Evolutionary conservation across 805 yeast species (phyloP), one percentile per base, ranked within the genome.

Genomic region (Wickerhamiella alocasiicola): DNA sequence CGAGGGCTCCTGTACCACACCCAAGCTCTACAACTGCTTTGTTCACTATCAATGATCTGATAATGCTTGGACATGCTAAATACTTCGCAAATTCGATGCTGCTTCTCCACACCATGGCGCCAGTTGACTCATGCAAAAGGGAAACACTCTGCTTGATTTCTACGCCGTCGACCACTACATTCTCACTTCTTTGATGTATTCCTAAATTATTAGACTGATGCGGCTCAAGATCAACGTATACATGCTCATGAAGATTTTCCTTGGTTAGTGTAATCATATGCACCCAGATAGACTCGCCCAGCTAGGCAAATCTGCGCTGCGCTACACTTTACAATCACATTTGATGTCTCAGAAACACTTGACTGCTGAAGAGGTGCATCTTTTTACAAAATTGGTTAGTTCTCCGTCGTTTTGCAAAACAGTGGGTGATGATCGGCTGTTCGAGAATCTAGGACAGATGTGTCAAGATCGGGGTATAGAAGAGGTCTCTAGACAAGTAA

Each of bases 1-100:
- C 54, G 27, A 52, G 34, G 1, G 48, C 52, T 1, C 53, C 54
- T 1, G 54, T 49, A 0, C 55, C 55, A 17, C 49, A 34, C 2
- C 55, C 55, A 3, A 52, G 45, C 42, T 52, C 55, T 2, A 52
- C 31, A 2, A 50, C 46, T 2, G 41, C 28, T 16, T 28, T 28
- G 12, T 16, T n/a, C 18, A 20, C 12, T n/a, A 11, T 25, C 13
- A 9, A 9, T n/a, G 9, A 25, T 3, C 24, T 20, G 6, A 17
- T 31, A 6, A 27, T 13, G 4, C 21, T 6, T 2, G 42, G 31
- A 2, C 16, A 18, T 7, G n/a, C 21, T 9, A 46, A 19, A 46
- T 45, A 49, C 5, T 33, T 25, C 1, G 46, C 46, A 15, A 51
- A 44, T 20, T 20, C 20, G 12, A 46, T 49, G 11, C 52, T 47